Evolutionary conservation across 2,329 filamentous ascomycete species (phyloP).

Genomic region (Aspergillus aculeatinus): DNA sequence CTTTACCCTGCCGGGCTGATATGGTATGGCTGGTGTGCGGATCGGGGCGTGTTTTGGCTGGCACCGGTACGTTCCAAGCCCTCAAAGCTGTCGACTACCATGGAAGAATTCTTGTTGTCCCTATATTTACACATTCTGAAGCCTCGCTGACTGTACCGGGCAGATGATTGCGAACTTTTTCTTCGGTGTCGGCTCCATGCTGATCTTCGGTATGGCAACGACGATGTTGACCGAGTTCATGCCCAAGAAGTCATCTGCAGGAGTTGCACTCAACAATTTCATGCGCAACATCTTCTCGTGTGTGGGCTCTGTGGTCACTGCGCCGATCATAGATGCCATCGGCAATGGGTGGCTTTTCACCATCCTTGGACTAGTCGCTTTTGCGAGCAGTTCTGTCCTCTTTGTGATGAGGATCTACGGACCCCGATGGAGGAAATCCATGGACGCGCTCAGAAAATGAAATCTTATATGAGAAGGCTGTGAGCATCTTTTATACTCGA

Average conservation of each 20-base stretch:
- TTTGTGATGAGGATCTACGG: conserved; percentile 62
- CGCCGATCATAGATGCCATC: conserved; percentile 68
- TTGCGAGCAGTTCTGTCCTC: conserved; percentile 60
- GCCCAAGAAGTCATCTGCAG: conserved; percentile 66
- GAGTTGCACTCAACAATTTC: conserved; percentile 80
- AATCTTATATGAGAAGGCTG: background rate
- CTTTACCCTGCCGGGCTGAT: conserved; percentile 70
- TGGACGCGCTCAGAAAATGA: conserved; percentile 50
- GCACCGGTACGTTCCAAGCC: conserved; percentile 47
- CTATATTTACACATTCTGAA: background rate
- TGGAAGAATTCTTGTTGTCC: background rate
- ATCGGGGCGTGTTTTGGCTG: conserved; percentile 63
- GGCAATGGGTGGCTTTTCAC: conserved; percentile 78
- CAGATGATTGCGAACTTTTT: conserved; percentile 65
- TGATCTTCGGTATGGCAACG: conserved; percentile 70
- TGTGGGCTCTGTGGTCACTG: conserved; percentile 66
- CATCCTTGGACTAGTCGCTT: conserved; percentile 54
- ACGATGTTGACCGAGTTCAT: conserved; percentile 88
- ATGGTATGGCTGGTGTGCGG: conserved; percentile 73
- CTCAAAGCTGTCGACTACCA: background rate
- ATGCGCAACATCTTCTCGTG: conserved; percentile 75
- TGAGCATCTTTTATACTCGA: background rate
- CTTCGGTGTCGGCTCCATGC: conserved; percentile 76
- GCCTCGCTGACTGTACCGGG: background rate
- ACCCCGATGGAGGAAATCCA: conserved; percentile 61